Percentiles rank a stretch among this genome's conserved stretches.
Conservation (phyloP, 2,329 filamentous ascomycete species). For the Chrysosporium keratinophilum region DNA sequence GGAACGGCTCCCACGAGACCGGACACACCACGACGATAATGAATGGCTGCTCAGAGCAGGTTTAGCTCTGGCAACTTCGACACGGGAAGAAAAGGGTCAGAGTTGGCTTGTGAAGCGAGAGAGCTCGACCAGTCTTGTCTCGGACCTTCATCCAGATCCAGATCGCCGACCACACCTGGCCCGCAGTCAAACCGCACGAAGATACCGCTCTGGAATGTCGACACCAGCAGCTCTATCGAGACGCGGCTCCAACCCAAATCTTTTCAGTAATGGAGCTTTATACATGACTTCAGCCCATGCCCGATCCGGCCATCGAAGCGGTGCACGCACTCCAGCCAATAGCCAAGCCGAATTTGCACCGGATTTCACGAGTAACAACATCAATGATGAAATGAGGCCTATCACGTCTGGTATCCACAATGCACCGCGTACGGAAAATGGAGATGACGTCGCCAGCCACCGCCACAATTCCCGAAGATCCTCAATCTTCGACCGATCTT, state of each 20-base stretch:
- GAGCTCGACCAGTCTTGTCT: conserved; percentile 45
- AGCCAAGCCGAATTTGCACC: conserved; percentile 26
- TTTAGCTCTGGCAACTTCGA: conserved; percentile 46
- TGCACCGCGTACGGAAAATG: background rate
- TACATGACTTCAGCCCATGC: conserved; percentile 22
- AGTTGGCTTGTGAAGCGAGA: conserved; percentile 49
- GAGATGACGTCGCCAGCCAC: conserved; percentile 17
- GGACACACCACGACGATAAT: conserved; percentile 29
- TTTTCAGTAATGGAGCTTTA: conserved; percentile 27
- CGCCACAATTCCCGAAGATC: conserved; percentile 17
- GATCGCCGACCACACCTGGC: conserved; percentile 14
- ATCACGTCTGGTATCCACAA: conserved; percentile 15
- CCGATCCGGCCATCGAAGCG: background rate
- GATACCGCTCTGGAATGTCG: conserved; percentile 28
- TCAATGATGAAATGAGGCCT: conserved; percentile 32
- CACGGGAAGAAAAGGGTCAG: conserved; percentile 53
- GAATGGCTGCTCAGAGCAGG: conserved; percentile 53
- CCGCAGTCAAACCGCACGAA: conserved; percentile 20
- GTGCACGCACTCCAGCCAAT: conserved; percentile 20
- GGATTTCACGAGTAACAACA: conserved; percentile 42
- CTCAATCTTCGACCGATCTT: conserved; percentile 14
- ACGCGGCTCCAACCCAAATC: conserved; percentile 25
- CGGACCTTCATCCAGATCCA: conserved; percentile 29
- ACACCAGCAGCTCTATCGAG: conserved; percentile 28
- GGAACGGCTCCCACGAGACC: conserved; percentile 12